phyloP scores from a whole-genome alignment of 495 filamentous ascomycete genomes.

The Trichoderma virens region DNA sequence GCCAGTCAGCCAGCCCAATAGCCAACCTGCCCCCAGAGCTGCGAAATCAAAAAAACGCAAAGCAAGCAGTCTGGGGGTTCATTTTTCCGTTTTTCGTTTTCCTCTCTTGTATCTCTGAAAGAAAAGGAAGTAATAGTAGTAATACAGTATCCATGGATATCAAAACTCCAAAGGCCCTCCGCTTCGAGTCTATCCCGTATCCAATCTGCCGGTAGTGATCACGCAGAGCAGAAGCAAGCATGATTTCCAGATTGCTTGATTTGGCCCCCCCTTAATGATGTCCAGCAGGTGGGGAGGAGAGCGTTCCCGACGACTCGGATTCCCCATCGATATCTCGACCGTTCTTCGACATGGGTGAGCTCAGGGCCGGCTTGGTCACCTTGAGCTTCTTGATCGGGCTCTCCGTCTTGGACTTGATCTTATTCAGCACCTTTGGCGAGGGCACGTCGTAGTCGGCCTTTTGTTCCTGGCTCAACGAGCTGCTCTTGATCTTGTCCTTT shows the following conservation, averaged over 20 bases:
- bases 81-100: neutral
- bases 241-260: conserved; percentile 1
- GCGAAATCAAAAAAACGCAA: neutral
- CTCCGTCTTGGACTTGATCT: conserved; percentile 33
- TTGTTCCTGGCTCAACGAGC: conserved; percentile 34
- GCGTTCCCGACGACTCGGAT: conserved; percentile 42
- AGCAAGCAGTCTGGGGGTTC: neutral
- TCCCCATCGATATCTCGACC: conserved; percentile 33
- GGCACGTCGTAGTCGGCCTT: conserved; percentile 30
- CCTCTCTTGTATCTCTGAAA: neutral
- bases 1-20: conserved; percentile 3
- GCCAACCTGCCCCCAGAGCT: neutral
- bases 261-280: neutral
- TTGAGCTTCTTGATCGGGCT: conserved; percentile 43
- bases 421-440: conserved; percentile 34
- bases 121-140: neutral
- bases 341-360: conserved; percentile 28
- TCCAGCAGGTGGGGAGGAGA: conserved; percentile 37
- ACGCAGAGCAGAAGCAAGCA: neutral
- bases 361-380: conserved; percentile 28
- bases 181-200: conserved; percentile 8
- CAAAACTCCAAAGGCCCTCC: neutral
- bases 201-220: neutral
- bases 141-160: conserved; percentile 1
- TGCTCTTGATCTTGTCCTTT: conserved; percentile 39